Evolutionary conservation across 1,139 yeast species (phyloP), one percentile per base, ranked within the genome.

Genomic region (Lodderomyces theae): DNA sequence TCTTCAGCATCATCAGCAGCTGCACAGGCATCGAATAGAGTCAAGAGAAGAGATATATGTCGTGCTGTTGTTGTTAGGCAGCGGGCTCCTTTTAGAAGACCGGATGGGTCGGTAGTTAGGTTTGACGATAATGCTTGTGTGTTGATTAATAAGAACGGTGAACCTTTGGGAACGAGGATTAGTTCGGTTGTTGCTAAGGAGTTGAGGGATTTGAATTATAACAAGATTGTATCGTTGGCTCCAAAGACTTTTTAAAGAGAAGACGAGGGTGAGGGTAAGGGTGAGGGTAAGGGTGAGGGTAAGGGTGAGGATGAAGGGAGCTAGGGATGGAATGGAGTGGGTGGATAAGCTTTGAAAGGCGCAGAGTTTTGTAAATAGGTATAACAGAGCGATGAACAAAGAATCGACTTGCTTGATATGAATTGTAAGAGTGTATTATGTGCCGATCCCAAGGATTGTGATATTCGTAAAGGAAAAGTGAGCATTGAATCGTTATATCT

Each of bases 61-160:
- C 95, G 95, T 59, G 99, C 97, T 5, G 90, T 92, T 19, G 86
- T 92, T 35, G 97, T 89, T 17, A 82, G 98, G 61, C 88, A 97
- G 2, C 88, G 83, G 65, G 90, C 92, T 50, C 90, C 89, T 25
- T 80, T 82, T 46, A 78, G 77, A 60, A 80, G 99, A 59, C 75
- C 82, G 2, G 97, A 94, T 58, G 99, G 99, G 2, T 77, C 95
- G 6, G 80, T 81, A 18, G 75, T 92, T 31, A 73, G 88, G 52
- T 92, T 92, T 59, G 97, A 92, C 60, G 99, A 92, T 64, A 92
- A 92, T 62, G 98, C 98, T 1, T 90, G 97, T 69, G 97, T 94
- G 28, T 75, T 92, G 58, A 79, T 92, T 48, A 90, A 92, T 67
- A 89, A 89, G 65, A 83, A 82, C 50, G 88, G 89, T 21, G 98